phyloP scores from a whole-genome alignment of 352 stramenopile genomes.

The Albugo laibachii region DNA sequence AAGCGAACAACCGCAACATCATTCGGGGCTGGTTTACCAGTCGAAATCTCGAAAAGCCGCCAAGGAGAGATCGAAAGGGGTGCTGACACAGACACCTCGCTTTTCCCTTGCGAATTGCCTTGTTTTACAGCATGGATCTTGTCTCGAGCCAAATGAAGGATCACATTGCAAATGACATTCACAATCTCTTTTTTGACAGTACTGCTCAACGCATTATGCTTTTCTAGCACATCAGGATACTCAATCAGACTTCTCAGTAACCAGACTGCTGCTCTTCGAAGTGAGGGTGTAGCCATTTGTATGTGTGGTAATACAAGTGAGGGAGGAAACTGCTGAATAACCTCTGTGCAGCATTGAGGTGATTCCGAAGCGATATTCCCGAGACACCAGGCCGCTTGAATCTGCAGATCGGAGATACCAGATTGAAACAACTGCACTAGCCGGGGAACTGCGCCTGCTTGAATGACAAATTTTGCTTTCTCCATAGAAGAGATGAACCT shows the following conservation, averaged over 20 bases:
- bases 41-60: conserved; percentile 72
- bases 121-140: conserved; percentile 11
- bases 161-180: conserved; percentile 47
- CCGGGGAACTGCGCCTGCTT: conserved; percentile 44
- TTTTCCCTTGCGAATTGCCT: too few species aligned
- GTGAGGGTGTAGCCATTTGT: conserved; percentile 53
- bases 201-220: conserved; percentile 15
- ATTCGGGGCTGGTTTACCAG: conserved; percentile 58
- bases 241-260: conserved; percentile 70
- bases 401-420: conserved; percentile 73
- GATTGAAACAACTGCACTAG: conserved; percentile 72
- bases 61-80: conserved; percentile 30
- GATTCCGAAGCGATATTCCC: conserved; percentile 73
- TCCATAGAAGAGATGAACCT: conserved; percentile 81
- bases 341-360: conserved; percentile 44
- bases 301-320: conserved; percentile 58
- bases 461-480: conserved; percentile 51
- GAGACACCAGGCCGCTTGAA: conserved; percentile 73
- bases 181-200: conserved; percentile 57
- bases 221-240: conserved; percentile 53
- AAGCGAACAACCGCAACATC: conserved; percentile 72
- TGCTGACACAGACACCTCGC: too few species aligned
- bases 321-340: conserved; percentile 47
- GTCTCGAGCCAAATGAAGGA: conserved; percentile 56
- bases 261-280: conserved; percentile 63